phyloP scores from a whole-genome alignment of 768 basidiomycete species.

The Xerocomus brunneocitrinus region DNA sequence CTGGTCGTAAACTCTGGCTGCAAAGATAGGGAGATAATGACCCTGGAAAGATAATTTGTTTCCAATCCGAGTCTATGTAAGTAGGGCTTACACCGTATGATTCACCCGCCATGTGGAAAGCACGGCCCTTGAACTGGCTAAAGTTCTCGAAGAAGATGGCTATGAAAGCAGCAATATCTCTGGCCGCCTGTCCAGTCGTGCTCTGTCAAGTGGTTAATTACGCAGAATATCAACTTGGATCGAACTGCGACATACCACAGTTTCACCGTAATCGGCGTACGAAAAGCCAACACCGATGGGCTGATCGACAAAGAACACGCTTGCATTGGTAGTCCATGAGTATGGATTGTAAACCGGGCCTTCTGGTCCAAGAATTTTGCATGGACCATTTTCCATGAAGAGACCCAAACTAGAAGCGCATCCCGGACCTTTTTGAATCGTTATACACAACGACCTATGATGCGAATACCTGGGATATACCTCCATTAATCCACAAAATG shows the following conservation, averaged over 20 bases:
- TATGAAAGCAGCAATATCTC: constrained; percentile 64
- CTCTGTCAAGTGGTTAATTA: background rate
- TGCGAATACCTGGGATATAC: constrained; percentile 4
- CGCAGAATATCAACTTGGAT: background rate
- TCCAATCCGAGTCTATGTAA: background rate
- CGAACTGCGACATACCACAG: background rate
- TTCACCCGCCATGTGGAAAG: constrained; percentile 54
- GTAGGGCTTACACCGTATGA: constrained; percentile 41
- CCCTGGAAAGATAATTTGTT: constrained; percentile 31
- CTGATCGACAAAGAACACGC: constrained; percentile 71
- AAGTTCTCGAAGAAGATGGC: constrained; percentile 71
- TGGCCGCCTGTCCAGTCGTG: constrained; percentile 58
- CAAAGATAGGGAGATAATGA: constrained; percentile 45
- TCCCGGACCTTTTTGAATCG: constrained; percentile 45
- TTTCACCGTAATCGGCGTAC: constrained; percentile 35
- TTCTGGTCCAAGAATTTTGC: background rate
- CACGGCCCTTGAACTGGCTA: constrained; percentile 56
- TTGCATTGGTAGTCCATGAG: constrained; percentile 59
- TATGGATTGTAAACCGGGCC: constrained; percentile 32
- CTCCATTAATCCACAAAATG: constrained; percentile 71
- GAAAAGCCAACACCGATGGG: constrained; percentile 39
- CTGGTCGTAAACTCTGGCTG: constrained; percentile 41
- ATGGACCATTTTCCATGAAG: background rate
- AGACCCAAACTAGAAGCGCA: background rate
- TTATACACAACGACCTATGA: background rate